phyloP scores from a whole-genome alignment of 2,329 filamentous ascomycete species.

The Biscogniauxia mediterranea region DNA sequence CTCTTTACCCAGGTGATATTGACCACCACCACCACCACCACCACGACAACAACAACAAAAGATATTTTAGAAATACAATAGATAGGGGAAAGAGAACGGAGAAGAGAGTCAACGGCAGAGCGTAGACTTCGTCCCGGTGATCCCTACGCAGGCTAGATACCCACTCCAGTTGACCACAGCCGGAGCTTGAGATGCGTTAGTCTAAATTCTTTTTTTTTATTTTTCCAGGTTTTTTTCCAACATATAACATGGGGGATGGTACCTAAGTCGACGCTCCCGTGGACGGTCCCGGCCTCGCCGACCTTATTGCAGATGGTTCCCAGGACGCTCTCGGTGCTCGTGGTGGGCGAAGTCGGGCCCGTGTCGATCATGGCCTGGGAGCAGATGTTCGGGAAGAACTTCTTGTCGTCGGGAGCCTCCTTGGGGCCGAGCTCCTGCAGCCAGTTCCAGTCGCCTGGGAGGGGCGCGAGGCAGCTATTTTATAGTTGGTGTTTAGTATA shows the following conservation, averaged over 20 bases:
- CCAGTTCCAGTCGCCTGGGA: background rate
- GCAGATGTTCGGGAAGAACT: background rate
- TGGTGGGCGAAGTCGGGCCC: background rate
- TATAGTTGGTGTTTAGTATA: background rate
- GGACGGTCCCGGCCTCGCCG: background rate
- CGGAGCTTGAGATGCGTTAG: background rate
- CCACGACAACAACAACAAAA: no score
- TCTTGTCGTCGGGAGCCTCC: background rate
- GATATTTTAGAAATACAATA: no score
- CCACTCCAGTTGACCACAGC: slow-evolving; percentile 3
- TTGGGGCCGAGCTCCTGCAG: background rate
- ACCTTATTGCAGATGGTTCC: background rate
- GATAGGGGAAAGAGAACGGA: no score
- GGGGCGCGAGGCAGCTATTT: background rate
- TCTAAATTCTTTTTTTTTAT: no score
- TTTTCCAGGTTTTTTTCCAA: no score
- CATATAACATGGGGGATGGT: background rate
- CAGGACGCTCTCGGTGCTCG: background rate
- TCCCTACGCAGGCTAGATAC: slow-evolving; percentile 1
- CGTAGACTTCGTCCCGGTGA: slow-evolving; percentile 1
- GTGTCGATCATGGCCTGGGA: background rate
- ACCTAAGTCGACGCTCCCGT: background rate
- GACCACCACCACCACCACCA: no score
- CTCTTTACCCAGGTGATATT: no score
- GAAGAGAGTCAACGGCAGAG: background rate